Percentiles rank a stretch among this genome's conserved stretches.
phyloP scores from a whole-genome alignment of 495 filamentous ascomycete genomes.

The Neurospora sublineolata region DNA sequence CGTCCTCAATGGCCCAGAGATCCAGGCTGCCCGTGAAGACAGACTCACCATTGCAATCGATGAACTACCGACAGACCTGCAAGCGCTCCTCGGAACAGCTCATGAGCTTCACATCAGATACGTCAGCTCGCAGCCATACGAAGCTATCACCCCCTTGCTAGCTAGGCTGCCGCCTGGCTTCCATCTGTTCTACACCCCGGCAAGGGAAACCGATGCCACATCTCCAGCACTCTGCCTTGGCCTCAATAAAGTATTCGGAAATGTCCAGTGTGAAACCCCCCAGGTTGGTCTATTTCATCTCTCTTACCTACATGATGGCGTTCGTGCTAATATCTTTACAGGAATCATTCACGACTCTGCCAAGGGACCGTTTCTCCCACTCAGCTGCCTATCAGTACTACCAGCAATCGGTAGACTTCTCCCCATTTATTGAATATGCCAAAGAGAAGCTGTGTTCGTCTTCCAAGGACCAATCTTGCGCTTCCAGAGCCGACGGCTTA shows the following conservation, averaged over 20 bases:
- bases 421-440: constrained; percentile 45
- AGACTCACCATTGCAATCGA: constrained; percentile 58
- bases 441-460: constrained; percentile 42
- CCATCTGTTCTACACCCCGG: constrained; percentile 68
- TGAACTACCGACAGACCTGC: constrained; percentile 63
- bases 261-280: constrained; percentile 40
- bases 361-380: constrained; percentile 53
- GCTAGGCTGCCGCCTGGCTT: constrained; percentile 69
- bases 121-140: constrained; percentile 47
- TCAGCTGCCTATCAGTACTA: constrained; percentile 61
- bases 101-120: constrained; percentile 76
- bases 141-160: constrained; percentile 53
- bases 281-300: constrained; percentile 26
- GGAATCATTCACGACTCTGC: constrained; percentile 57
- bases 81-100: constrained; percentile 47
- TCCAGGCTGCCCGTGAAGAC: constrained; percentile 66
- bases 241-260: constrained; percentile 51
- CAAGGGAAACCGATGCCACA: constrained; percentile 18
- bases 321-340: constrained; percentile 17
- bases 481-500: constrained; percentile 21
- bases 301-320: background rate
- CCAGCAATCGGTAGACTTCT: constrained; percentile 45
- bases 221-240: constrained; percentile 47
- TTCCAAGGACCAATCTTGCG: constrained; percentile 22
- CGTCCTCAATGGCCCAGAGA: constrained; percentile 41